Conservation (phyloP, 2,329 filamentous ascomycete genomes). For the Chaetoscypha palmicola region DNA sequence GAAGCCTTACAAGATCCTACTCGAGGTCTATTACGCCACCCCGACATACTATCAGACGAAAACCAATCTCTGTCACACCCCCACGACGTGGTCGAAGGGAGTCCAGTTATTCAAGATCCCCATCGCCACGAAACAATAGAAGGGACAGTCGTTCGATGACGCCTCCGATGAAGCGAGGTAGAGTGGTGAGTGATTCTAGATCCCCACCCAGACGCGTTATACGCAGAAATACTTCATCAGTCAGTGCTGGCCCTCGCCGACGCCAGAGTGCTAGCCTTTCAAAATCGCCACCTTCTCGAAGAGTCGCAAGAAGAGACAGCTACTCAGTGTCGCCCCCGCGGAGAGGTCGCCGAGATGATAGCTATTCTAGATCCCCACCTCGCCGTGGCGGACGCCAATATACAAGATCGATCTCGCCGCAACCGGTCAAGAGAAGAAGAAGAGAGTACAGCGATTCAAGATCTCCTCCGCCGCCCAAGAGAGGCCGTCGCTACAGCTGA, state of each 20-base stretch:
- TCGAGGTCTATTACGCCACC: slow-evolving; percentile 21
- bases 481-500: slow-evolving; percentile 10
- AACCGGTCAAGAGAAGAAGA: slow-evolving; percentile 25
- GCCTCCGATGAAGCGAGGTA: slow-evolving; percentile 17
- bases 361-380: slow-evolving; percentile 18
- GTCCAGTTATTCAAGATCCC: slow-evolving; percentile 23
- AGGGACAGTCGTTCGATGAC: slow-evolving; percentile 18
- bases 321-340: slow-evolving; percentile 15
- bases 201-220: slow-evolving; percentile 15
- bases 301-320: slow-evolving; percentile 12
- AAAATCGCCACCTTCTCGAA: slow-evolving; percentile 17
- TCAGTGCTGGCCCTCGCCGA: slow-evolving; percentile 21
- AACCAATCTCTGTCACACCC: slow-evolving; percentile 19
- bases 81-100: slow-evolving; percentile 17
- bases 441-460: slow-evolving; percentile 24
- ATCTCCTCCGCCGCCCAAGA: slow-evolving; percentile 24
- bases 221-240: slow-evolving; percentile 23
- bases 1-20: slow-evolving; percentile 25
- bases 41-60: slow-evolving; percentile 10
- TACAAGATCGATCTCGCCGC: slow-evolving; percentile 22
- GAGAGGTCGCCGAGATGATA: slow-evolving; percentile 15
- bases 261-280: slow-evolving; percentile 17
- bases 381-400: slow-evolving; percentile 12
- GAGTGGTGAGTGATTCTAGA: slow-evolving; percentile 15
- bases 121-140: slow-evolving; percentile 15